Evolutionary conservation across 1,284 basidiomycete species (phyloP), one percentile per base, ranked within the genome.

Genomic region (Puccinia polysora): DNA sequence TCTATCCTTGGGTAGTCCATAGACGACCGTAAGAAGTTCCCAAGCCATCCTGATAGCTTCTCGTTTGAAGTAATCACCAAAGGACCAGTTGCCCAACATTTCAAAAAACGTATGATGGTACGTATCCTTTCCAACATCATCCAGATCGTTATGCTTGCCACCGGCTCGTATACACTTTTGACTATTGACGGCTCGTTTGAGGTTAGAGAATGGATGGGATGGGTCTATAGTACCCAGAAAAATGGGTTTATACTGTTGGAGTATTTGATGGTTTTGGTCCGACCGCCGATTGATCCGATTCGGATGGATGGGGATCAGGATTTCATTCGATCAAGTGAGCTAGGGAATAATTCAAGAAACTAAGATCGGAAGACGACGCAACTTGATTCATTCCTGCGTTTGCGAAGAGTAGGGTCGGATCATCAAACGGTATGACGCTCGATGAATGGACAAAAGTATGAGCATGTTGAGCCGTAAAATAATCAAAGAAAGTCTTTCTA

Each of bases 391-490:
- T 71, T 14, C 82, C 80, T 75, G 95, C 95, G 83, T 98, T 98
- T 76, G 94, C 92, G 78, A 98, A 98, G 74, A 98, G 86, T 50
- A 98, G 84, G 6, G 95, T 97, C 2, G 96, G 81, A 74, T 82
- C 81, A 71, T 71, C 68, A 20, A 71, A 62, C 20, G 68, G 68
- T n/a, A 60, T 36, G 20, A 71, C 68, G 38, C 58, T 62, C 12
- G 68, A 71, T 8, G 68, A 71, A 71, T 47, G 68, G 7, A 71
- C 68, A 38, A 63, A 71, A 8, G 43, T 52, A 47, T 71, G 68
- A 14, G 28, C n/a, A 71, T 71, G 30, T 34, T 62, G 6, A 7
- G 62, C 38, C 14, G 23, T 34, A 34, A 71, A 71, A 45, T 53
- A 71, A 23, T 71, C 58, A 30, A 71, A 52, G 28, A 71, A 71